These are phyloP conservation scores for Lineolata rhizophorae DNA, from an alignment of 495 filamentous ascomycete species.

Conservation along the genomic window DNA sequence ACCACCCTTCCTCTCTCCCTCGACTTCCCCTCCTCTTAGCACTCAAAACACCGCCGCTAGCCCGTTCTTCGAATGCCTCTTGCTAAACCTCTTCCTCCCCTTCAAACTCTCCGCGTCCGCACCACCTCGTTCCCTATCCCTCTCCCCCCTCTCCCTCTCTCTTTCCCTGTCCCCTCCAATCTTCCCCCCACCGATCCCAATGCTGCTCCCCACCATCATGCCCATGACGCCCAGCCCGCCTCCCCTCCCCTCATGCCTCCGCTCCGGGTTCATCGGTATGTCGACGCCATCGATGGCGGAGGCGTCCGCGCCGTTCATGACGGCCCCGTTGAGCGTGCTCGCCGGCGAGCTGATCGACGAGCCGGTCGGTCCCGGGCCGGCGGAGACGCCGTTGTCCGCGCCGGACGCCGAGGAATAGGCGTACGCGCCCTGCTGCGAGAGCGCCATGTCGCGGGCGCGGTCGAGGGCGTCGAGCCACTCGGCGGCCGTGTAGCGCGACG, in stretches of 20 bases:
- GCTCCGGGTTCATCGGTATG: conserved; percentile 1
- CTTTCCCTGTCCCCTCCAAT: conserved; percentile 17
- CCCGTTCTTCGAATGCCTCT: conserved; percentile 74
- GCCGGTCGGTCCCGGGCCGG: too few species aligned
- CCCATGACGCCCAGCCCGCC: too few species aligned
- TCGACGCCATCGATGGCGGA: conserved; percentile 1
- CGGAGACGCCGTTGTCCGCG: conserved; percentile 50
- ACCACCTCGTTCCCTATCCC: too few species aligned
- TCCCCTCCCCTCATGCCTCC: conserved; percentile 2
- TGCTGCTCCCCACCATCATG: too few species aligned
- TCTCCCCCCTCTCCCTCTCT: conserved; percentile 18
- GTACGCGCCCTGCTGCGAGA: conserved; percentile 41
- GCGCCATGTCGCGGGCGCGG: conserved; percentile 56
- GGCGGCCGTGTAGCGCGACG: conserved; percentile 33
- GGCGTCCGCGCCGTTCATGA: neutral
- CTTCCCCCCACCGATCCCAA: too few species aligned
- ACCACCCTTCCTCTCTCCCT: too few species aligned
- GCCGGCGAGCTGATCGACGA: conserved; percentile 57
- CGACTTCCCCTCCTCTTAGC: too few species aligned
- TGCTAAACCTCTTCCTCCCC: conserved; percentile 65
- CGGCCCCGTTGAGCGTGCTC: conserved; percentile 38
- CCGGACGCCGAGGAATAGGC: conserved; percentile 48
- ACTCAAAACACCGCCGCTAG: conserved; percentile 70
- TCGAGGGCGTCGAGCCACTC: conserved; percentile 82
- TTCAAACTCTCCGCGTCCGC: conserved; percentile 32